Conservation (phyloP, 2,329 filamentous ascomycete species). For the Trichoderma sp. region DNA sequence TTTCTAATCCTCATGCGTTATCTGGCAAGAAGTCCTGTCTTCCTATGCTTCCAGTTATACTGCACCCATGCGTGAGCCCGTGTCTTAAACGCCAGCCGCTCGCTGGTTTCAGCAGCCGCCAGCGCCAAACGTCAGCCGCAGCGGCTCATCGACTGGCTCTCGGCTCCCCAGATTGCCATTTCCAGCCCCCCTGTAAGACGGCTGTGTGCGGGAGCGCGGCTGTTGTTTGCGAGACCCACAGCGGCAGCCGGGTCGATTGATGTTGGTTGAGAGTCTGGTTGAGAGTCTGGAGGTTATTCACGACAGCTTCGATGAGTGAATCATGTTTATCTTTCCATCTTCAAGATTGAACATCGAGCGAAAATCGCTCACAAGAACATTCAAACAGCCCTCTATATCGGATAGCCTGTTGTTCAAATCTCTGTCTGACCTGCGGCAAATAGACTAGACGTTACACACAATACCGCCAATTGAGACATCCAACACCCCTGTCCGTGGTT, state of each 20-base stretch:
- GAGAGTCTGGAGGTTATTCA: no score
- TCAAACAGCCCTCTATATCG: not conserved
- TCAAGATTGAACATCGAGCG: not conserved
- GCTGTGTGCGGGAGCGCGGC: not conserved
- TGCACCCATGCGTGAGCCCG: not conserved
- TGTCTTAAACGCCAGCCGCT: not conserved
- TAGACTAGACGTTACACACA: not conserved
- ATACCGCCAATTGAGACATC: no score
- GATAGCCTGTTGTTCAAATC: not conserved
- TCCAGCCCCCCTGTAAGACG: not conserved
- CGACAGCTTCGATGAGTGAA: not conserved
- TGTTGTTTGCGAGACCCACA: constrained; percentile 5
- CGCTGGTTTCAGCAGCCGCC: constrained; percentile 19
- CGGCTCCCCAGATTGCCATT: not conserved
- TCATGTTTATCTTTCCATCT: not conserved
- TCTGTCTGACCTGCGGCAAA: not conserved
- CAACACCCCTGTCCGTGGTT: constrained; percentile 12
- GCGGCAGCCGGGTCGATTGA: not conserved
- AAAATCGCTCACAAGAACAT: not conserved
- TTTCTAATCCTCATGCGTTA: no score
- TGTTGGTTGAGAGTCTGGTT: no score
- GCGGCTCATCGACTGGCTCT: constrained; percentile 15
- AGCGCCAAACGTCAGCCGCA: not conserved
- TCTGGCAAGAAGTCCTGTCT: no score
- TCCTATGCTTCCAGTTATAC: no score